Evolutionary conservation across 176 grass and related monocot genomes (phyloP).

Genomic region (Eragrostis curvula): DNA sequence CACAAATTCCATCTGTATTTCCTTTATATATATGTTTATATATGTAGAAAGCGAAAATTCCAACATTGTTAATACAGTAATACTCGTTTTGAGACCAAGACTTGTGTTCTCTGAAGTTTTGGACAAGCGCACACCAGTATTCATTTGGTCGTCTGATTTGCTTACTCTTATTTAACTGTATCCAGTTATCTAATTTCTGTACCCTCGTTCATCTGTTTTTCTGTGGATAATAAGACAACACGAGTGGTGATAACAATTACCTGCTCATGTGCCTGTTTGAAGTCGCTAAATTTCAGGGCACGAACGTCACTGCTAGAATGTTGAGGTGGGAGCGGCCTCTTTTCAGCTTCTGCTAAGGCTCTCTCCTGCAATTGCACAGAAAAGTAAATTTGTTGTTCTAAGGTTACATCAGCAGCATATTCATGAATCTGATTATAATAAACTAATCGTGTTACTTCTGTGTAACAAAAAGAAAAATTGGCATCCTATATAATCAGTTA

Average conservation of each 20-base stretch:
- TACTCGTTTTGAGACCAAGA: neutral
- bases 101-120: conserved; percentile 14
- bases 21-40: no score
- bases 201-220: neutral
- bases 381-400: neutral
- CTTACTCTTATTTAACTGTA: neutral
- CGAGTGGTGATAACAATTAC: conserved; percentile 38
- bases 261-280: conserved; percentile 92
- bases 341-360: conserved; percentile 67
- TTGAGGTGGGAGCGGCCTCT: conserved; percentile 58
- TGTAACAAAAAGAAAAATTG: neutral
- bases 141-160: neutral
- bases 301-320: conserved; percentile 69
- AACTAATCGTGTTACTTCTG: neutral
- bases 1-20: no score
- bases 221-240: neutral
- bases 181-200: neutral
- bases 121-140: neutral
- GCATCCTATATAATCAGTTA: neutral
- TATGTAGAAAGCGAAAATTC: no score
- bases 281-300: conserved; percentile 67
- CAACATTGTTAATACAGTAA: neutral
- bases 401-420: neutral
- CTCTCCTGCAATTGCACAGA: conserved; percentile 61
- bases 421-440: neutral